These are phyloP conservation scores for Fusarium pseudoanthophilum DNA, from an alignment of 2,329 filamentous ascomycete genomes.

Conservation along the genomic window DNA sequence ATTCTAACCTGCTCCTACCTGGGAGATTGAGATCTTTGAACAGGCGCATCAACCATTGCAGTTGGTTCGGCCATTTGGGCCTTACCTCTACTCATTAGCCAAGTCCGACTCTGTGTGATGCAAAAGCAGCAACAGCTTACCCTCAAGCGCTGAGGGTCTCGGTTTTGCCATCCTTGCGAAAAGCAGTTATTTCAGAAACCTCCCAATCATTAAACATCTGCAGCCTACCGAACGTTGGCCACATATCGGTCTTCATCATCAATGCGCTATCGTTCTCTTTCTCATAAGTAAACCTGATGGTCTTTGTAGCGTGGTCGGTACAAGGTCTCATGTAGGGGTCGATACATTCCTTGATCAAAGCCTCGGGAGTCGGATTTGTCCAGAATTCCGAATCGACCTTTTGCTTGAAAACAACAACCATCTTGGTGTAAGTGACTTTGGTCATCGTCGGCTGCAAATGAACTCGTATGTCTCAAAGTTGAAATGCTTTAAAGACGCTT, in stretches of 20 bases:
- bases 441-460: no score
- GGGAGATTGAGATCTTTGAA: not conserved
- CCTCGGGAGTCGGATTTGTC: not conserved
- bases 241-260: not conserved
- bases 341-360: not conserved
- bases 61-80: fast-evolving
- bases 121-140: fast-evolving
- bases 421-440: not conserved
- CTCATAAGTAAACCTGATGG: not conserved
- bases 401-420: not conserved
- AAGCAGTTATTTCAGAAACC: not conserved
- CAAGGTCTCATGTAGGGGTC: not conserved
- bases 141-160: fast-evolving
- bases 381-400: not conserved
- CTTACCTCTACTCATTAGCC: fast-evolving
- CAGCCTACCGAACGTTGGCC: not conserved
- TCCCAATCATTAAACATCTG: not conserved
- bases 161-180: not conserved
- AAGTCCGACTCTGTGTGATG: fast-evolving
- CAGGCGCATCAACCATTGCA: fast-evolving
- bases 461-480: no score
- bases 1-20: no score
- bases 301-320: not conserved
- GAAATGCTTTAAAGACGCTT: no score
- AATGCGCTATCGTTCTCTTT: not conserved